These are phyloP conservation scores for Trichosporon coremiiforme DNA, from an alignment of 1,284 basidiomycete genomes.

Conservation along the genomic window DNA sequence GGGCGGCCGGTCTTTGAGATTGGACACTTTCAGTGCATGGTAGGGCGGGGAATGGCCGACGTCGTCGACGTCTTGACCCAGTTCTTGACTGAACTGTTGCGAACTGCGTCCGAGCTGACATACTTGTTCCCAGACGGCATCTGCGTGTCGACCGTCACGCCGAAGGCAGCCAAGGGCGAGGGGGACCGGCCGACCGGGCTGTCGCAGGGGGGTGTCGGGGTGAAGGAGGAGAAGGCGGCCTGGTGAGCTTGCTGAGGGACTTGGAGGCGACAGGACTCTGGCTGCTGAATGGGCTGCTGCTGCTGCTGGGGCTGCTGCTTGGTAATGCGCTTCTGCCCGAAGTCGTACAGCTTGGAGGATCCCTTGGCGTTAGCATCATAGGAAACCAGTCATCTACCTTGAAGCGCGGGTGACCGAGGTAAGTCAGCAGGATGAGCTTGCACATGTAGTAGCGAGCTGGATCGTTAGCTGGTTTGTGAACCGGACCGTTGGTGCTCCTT, in stretches of 20 bases:
- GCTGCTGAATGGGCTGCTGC: too few relatives aligned
- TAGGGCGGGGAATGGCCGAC: not conserved
- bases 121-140: not conserved
- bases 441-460: conserved; percentile 51
- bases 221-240: not conserved
- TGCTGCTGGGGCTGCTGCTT: not conserved
- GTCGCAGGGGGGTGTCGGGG: not conserved
- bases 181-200: not conserved
- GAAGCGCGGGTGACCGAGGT: conserved; percentile 48
- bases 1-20: not conserved
- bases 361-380: conserved; percentile 1
- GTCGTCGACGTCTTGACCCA: not conserved
- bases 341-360: conserved; percentile 13
- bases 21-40: not conserved
- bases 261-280: not conserved
- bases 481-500: not conserved
- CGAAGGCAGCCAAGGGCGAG: not conserved
- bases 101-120: not conserved
- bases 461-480: conserved; percentile 4
- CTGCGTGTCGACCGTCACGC: conserved; percentile 11
- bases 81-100: conserved; percentile 1
- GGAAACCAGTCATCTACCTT: conserved; percentile 29
- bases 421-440: conserved; percentile 48
- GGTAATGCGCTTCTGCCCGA: not conserved
- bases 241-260: not conserved